These are phyloP conservation scores for Yarrowia sp. DNA, from an alignment of 805 yeast species.

Conservation along the genomic window DNA sequence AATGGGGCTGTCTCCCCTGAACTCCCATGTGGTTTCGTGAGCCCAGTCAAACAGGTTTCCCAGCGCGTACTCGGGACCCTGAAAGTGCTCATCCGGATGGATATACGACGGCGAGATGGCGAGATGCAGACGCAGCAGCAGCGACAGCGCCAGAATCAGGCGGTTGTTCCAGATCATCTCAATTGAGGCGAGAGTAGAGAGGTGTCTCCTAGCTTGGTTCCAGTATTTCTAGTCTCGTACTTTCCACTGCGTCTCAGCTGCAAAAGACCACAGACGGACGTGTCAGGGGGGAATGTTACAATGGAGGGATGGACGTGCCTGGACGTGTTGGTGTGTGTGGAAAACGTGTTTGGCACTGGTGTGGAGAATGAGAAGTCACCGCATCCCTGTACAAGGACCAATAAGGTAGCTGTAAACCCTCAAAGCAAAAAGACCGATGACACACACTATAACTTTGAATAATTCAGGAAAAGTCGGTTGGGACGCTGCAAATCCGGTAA, in stretches of 20 bases:
- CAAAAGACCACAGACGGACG: constrained; percentile 1
- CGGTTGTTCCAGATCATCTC: constrained; percentile 26
- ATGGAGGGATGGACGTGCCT: too few species aligned
- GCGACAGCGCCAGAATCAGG: constrained; percentile 17
- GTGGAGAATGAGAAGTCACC: too few species aligned
- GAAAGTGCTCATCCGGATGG: constrained; percentile 98
- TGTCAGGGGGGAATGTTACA: background rate
- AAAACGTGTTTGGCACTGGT: too few species aligned
- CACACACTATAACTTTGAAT: background rate
- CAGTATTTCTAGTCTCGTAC: too few species aligned
- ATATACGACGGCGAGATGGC: constrained; percentile 80
- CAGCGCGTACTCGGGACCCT: constrained; percentile 70
- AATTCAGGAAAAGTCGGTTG: too few species aligned
- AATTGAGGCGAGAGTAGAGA: too few species aligned
- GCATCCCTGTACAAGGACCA: background rate
- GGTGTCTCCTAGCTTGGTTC: too few species aligned
- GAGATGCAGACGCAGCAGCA: constrained; percentile 49
- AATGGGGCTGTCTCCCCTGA: constrained; percentile 61
- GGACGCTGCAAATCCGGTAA: background rate
- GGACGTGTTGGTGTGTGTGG: too few species aligned
- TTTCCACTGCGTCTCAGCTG: constrained; percentile 25
- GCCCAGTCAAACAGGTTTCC: constrained; percentile 55
- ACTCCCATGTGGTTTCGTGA: constrained; percentile 83
- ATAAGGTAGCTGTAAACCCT: constrained; percentile 11
- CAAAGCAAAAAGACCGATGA: background rate